phyloP scores from a whole-genome alignment of 805 yeast genomes.

The Kazachstania kunashirensis region DNA sequence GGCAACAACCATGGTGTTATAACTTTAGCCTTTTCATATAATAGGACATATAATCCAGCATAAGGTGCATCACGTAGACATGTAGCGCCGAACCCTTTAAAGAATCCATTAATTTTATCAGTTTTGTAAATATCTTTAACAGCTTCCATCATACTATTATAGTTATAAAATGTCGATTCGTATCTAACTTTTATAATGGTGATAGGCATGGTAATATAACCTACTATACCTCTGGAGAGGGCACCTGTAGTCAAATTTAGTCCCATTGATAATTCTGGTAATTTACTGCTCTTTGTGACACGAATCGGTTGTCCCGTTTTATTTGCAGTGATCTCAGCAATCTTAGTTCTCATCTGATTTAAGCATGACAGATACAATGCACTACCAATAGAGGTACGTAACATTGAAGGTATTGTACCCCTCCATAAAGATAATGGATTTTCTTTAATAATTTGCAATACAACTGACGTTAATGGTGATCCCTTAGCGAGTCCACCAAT shows the following conservation, averaged over 20 bases:
- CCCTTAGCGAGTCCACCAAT: too few relatives aligned
- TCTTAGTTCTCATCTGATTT: constrained; percentile 47
- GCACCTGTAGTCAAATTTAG: constrained; percentile 75
- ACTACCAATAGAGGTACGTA: constrained; percentile 85
- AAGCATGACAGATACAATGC: constrained; percentile 74
- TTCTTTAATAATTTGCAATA: constrained; percentile 31
- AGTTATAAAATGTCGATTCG: constrained; percentile 71
- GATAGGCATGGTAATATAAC: constrained; percentile 86
- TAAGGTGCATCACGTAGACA: constrained; percentile 88
- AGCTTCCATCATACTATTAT: constrained; percentile 56
- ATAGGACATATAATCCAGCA: constrained; percentile 83
- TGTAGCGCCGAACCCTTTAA: constrained; percentile 82
- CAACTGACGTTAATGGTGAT: background rate
- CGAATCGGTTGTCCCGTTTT: background rate
- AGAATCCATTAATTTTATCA: constrained; percentile 61
- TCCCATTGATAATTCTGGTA: constrained; percentile 62
- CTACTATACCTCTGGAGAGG: constrained; percentile 68
- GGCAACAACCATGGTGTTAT: constrained; percentile 38
- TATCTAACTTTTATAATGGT: constrained; percentile 83
- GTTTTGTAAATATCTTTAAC: constrained; percentile 41
- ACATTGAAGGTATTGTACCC: constrained; percentile 84
- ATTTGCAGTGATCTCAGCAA: constrained; percentile 29
- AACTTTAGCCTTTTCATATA: constrained; percentile 69
- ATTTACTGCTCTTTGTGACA: constrained; percentile 28
- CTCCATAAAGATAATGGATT: constrained; percentile 60